These are phyloP conservation scores for Suhomyces bokatorum DNA, from an alignment of 1,139 yeast genomes.

Conservation along the genomic window DNA sequence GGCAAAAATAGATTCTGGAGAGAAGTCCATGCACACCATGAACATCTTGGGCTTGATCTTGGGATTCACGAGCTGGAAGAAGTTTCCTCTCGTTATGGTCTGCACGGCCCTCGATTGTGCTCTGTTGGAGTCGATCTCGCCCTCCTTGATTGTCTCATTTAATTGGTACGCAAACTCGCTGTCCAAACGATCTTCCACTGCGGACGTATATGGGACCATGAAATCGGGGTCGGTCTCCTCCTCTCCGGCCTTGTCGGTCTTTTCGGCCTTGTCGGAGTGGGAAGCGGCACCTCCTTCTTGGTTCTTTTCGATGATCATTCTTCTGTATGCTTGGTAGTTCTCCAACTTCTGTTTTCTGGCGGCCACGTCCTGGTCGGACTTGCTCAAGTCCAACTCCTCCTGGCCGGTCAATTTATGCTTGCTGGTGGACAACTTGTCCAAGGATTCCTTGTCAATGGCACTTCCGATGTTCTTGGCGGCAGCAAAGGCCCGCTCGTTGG, in stretches of 20 bases:
- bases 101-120: conserved; percentile 60
- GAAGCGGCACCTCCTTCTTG: background rate
- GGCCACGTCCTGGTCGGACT: conserved; percentile 49
- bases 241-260: conserved; percentile 1
- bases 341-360: conserved; percentile 47
- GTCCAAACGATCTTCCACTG: conserved; percentile 67
- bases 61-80: conserved; percentile 55
- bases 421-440: conserved; percentile 38
- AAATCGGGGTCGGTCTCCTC: conserved; percentile 33
- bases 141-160: conserved; percentile 58
- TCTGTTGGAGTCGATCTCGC: conserved; percentile 60
- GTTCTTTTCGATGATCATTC: conserved; percentile 42
- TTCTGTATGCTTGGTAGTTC: conserved; percentile 51
- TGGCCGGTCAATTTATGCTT: conserved; percentile 50
- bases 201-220: conserved; percentile 69
- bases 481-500: conserved; percentile 60
- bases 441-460: conserved; percentile 44
- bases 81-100: conserved; percentile 70
- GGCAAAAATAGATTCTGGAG: conserved; percentile 84
- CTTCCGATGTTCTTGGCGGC: conserved; percentile 57
- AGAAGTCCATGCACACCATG: conserved; percentile 75
- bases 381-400: conserved; percentile 37
- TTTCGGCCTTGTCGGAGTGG: conserved; percentile 1
- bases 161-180: conserved; percentile 61
- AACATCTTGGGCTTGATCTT: conserved; percentile 64